phyloP scores from a whole-genome alignment of 192 early-diverging fungal genomes.

The Umbelopsis vinacea region DNA sequence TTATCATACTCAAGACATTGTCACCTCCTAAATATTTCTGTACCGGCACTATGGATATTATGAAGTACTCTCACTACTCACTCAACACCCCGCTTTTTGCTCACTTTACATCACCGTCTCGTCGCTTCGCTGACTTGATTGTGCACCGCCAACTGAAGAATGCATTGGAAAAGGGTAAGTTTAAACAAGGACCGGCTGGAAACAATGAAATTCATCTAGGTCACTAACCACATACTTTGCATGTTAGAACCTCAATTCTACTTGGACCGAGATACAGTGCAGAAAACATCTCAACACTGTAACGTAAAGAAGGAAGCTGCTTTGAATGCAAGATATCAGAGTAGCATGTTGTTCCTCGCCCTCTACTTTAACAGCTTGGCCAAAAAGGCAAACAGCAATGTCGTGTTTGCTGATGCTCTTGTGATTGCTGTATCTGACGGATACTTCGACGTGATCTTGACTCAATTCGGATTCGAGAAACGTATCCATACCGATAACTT shows the following conservation, averaged over 20 bases:
- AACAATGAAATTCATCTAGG: not conserved
- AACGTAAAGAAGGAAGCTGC: constrained; percentile 78
- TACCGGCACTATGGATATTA: constrained; percentile 78
- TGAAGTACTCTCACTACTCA: constrained; percentile 89
- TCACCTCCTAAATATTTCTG: constrained; percentile 98
- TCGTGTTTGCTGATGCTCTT: constrained; percentile 61
- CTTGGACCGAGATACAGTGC: constrained; percentile 55
- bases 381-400: constrained; percentile 35
- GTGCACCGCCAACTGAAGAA: constrained; percentile 91
- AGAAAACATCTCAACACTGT: constrained; percentile 72
- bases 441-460: constrained; percentile 75
- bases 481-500: constrained; percentile 58
- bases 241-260: constrained; percentile 55
- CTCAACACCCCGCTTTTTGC: constrained; percentile 91
- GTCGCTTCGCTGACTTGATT: constrained; percentile 94
- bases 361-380: constrained; percentile 62
- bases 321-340: constrained; percentile 75
- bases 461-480: constrained; percentile 76
- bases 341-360: constrained; percentile 68
- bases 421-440: constrained; percentile 69
- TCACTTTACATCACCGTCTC: constrained; percentile 97
- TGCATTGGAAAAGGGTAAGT: constrained; percentile 35
- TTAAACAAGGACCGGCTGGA: too few species aligned
- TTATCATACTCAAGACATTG: constrained; percentile 86
- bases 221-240: constrained; percentile 6